A percentile compares a stretch with the other conserved stretches of the same genome.
These are phyloP conservation scores for Paramecium tetraurelia DNA, from an alignment of 73 alveolate genomes.

Conservation along the genomic window DNA sequence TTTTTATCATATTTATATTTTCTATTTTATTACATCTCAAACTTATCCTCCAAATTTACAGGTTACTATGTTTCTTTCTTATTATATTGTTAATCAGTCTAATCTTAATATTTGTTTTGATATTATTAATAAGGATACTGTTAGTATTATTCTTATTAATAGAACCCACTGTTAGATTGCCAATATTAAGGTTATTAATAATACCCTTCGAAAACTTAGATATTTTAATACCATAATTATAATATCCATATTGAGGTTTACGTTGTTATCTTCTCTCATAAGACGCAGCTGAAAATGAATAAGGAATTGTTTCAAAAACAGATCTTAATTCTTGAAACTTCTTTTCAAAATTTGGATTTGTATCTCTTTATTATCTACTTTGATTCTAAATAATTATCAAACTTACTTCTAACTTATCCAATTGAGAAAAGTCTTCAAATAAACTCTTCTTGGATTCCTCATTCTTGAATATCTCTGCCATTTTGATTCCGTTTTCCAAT, in stretches of 20 bases:
- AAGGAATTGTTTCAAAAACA: conserved; percentile 23
- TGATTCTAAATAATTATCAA: neutral
- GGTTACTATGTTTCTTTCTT: neutral
- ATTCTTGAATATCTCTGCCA: neutral
- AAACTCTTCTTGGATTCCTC: conserved; percentile 15
- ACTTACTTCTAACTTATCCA: conserved; percentile 38
- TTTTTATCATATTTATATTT: neutral
- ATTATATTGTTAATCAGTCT: neutral
- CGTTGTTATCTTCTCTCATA: conserved; percentile 16
- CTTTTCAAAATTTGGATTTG: neutral
- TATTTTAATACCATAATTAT: neutral
- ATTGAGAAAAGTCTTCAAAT: conserved; percentile 20
- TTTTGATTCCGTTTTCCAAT: neutral
- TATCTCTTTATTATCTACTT: neutral
- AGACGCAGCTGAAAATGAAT: conserved; percentile 26
- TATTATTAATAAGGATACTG: neutral
- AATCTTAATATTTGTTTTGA: neutral
- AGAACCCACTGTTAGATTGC: conserved; percentile 9
- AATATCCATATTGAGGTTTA: neutral
- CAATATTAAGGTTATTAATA: neutral
- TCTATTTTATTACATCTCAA: neutral
- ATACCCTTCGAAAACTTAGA: neutral
- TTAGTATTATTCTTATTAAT: neutral
- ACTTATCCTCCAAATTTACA: neutral
- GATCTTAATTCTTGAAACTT: conserved; percentile 17